Percentiles rank a stretch among this genome's conserved stretches.
These are phyloP conservation scores for Akebia trifoliata DNA, from an alignment of 164 flowering plant genomes.

Conservation along the genomic window DNA sequence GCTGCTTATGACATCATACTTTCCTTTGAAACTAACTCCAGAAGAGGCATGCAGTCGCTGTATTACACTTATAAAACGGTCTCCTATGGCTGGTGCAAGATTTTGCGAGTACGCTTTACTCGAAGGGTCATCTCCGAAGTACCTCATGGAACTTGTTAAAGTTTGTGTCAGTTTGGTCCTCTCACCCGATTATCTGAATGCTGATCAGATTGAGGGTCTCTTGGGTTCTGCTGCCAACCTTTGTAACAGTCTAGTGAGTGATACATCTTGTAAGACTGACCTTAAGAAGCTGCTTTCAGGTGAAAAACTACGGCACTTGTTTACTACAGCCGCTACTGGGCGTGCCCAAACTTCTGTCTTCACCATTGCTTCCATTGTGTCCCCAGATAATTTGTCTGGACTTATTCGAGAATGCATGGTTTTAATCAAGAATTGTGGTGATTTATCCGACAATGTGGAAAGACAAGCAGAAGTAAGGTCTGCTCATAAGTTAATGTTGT, in stretches of 20 bases:
- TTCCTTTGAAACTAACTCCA: conserved; percentile 52
- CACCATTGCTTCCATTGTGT: conserved; percentile 45
- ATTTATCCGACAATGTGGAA: conserved; percentile 49
- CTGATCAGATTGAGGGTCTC: conserved; percentile 55
- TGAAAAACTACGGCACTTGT: conserved; percentile 50
- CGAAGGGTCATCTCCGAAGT: conserved; percentile 69
- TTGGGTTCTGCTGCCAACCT: conserved; percentile 52
- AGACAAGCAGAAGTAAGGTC: conserved; percentile 71
- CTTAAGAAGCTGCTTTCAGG: conserved; percentile 57
- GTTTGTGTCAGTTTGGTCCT: conserved; percentile 34
- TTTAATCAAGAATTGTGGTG: conserved; percentile 40
- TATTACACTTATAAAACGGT: conserved; percentile 69
- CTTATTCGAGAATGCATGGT: conserved; percentile 53
- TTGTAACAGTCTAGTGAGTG: conserved; percentile 44
- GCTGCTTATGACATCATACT: conserved; percentile 84
- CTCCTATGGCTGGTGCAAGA: conserved; percentile 83
- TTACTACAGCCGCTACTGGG: conserved; percentile 43
- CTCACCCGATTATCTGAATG: conserved; percentile 37
- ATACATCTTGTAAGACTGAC: conserved; percentile 29
- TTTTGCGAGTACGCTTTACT: conserved; percentile 66
- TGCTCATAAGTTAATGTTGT: conserved; percentile 63
- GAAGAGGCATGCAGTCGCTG: conserved; percentile 85
- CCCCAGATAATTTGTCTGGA: conserved; percentile 39
- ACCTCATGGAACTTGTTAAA: conserved; percentile 56
- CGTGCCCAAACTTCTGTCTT: conserved; percentile 59